Percentiles rank a stretch among this genome's conserved stretches.
These are phyloP conservation scores for Malbranchea zuffiana DNA, from an alignment of 2,329 filamentous ascomycete species.

Conservation along the genomic window DNA sequence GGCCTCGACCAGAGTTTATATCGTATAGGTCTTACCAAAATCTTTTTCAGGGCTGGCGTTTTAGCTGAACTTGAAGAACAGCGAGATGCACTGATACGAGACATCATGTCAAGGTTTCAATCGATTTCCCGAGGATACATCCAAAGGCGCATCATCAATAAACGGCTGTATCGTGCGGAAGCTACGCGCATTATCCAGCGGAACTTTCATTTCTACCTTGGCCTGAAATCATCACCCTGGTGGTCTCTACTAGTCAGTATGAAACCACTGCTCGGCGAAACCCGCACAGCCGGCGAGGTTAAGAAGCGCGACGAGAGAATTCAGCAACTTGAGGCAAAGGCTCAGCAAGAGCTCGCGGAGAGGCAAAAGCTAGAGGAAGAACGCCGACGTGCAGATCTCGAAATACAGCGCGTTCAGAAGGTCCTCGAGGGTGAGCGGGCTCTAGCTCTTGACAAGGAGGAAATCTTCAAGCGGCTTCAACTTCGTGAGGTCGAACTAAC, in stretches of 20 bases:
- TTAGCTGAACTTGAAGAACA: constrained; percentile 94
- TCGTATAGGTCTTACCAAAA: constrained; percentile 88
- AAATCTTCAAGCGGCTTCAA: constrained; percentile 96
- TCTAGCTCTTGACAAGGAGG: constrained; percentile 94
- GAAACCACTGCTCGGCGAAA: constrained; percentile 87
- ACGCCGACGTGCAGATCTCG: constrained; percentile 70
- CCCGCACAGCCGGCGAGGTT: constrained; percentile 81
- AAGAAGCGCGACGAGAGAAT: constrained; percentile 95
- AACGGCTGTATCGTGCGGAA: constrained; percentile 86
- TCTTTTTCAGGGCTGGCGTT: constrained; percentile 94
- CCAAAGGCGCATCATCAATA: constrained; percentile 78
- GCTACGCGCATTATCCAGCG: constrained; percentile 88
- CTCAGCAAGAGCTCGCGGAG: constrained; percentile 62
- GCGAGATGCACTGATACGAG: constrained; percentile 79
- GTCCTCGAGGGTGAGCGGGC: constrained; percentile 91
- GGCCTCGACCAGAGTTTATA: constrained; percentile 76
- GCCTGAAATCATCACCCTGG: constrained; percentile 88
- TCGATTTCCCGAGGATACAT: constrained; percentile 83
- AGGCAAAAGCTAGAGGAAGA: constrained; percentile 82
- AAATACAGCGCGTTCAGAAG: constrained; percentile 82
- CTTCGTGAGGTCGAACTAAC: constrained; percentile 80
- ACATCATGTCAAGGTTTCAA: constrained; percentile 90
- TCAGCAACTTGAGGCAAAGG: constrained; percentile 70
- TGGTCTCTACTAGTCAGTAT: constrained; percentile 92
- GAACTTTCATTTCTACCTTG: constrained; percentile 85